A percentile compares a stretch with the other conserved stretches of the same genome.
phyloP scores from a whole-genome alignment of 768 basidiomycete species.

The Postia placenta region DNA sequence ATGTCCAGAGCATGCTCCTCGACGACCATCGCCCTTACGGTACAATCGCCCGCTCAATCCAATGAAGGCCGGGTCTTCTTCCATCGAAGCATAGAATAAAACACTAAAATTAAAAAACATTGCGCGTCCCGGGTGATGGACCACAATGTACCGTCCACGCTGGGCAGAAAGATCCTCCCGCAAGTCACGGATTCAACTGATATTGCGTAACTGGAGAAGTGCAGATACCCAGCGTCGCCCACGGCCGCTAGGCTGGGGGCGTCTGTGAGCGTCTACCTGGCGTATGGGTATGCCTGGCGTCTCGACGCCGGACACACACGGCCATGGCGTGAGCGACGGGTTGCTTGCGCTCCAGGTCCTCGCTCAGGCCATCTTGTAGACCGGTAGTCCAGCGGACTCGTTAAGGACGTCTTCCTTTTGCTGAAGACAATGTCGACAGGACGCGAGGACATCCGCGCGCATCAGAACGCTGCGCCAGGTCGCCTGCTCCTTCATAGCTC shows the following conservation, averaged over 20 bases:
- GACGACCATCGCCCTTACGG: neutral
- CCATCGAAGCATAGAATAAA: neutral
- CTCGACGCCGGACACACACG: neutral
- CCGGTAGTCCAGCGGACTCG: neutral
- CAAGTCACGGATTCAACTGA: neutral
- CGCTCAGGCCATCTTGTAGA: neutral
- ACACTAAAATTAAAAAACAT: no score
- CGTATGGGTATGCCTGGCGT: neutral
- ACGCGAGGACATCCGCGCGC: constrained; percentile 11
- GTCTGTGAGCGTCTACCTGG: constrained; percentile 5
- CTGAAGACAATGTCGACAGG: constrained; percentile 12
- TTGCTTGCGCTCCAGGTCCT: neutral
- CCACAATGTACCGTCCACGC: no score
- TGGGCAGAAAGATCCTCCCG: no score
- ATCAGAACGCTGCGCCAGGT: constrained; percentile 10
- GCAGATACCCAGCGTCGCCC: neutral
- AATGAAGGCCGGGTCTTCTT: neutral
- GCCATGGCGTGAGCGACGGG: neutral
- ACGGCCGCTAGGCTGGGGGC: neutral
- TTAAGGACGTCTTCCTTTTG: neutral
- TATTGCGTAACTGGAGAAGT: neutral
- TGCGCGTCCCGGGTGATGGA: no score
- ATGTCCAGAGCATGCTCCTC: neutral
- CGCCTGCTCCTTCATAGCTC: neutral
- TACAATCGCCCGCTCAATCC: neutral